Percentiles rank a stretch among this genome's conserved stretches.
These are phyloP conservation scores for Tranzscheliella williamsii DNA, from an alignment of 1,284 basidiomycete species.

Conservation along the genomic window DNA sequence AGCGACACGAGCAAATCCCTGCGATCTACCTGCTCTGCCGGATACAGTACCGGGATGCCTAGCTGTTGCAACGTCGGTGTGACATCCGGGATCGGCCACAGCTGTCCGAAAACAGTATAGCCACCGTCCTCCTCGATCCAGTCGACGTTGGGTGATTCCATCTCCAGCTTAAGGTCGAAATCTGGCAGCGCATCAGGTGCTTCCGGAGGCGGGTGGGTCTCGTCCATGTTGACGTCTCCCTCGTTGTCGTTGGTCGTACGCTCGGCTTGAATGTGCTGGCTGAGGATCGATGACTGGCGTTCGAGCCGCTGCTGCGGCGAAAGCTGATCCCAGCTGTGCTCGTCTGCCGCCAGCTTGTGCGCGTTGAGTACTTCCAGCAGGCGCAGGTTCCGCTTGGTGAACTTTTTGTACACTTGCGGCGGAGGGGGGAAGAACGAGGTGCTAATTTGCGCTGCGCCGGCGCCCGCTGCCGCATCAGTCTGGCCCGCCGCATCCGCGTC, in stretches of 20 bases:
- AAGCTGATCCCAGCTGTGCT: constrained; percentile 24
- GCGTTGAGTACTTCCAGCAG: constrained; percentile 33
- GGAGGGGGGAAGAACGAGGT: constrained; percentile 54
- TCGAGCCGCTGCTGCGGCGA: constrained; percentile 7
- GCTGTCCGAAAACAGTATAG: constrained; percentile 54
- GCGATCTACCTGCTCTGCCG: constrained; percentile 22
- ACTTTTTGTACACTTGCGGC: constrained; percentile 42
- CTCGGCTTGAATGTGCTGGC: constrained; percentile 5
- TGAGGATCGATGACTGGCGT: constrained; percentile 19
- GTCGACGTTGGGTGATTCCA: constrained; percentile 46
- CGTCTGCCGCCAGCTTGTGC: constrained; percentile 8
- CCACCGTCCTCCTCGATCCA: constrained; percentile 59
- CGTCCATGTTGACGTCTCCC: not conserved
- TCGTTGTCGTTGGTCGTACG: constrained; percentile 1
- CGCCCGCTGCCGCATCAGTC: not conserved
- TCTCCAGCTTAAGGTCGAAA: constrained; percentile 40
- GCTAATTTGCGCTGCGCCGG: constrained; percentile 16
- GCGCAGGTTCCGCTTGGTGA: constrained; percentile 40
- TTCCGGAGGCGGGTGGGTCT: not conserved
- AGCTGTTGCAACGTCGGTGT: constrained; percentile 47
- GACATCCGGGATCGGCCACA: constrained; percentile 54
- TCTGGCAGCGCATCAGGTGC: constrained; percentile 13
- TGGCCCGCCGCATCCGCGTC: too few species aligned
- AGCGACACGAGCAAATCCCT: constrained; percentile 37
- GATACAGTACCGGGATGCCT: constrained; percentile 46